Evolutionary conservation across 2,329 filamentous ascomycete species (phyloP).

Genomic region (Seiridium unicorne): DNA sequence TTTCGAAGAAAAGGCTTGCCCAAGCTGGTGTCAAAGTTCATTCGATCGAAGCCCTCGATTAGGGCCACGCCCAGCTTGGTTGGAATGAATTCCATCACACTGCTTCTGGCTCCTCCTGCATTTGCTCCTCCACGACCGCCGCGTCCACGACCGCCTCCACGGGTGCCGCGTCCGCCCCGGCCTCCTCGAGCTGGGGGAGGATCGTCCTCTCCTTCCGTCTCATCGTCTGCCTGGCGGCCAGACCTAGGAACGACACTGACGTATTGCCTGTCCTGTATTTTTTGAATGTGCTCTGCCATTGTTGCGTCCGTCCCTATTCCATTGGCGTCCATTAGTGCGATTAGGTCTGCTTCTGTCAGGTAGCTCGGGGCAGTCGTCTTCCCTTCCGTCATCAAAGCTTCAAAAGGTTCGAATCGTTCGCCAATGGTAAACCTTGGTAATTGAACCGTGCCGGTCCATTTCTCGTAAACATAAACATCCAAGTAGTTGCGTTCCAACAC

Average conservation of each 20-base stretch:
- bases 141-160: slow-evolving; percentile 46
- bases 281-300: slow-evolving; percentile 98
- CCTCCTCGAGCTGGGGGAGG: slow-evolving; percentile 35
- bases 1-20: slow-evolving; percentile 95
- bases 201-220: slow-evolving; percentile 34
- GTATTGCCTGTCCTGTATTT: slow-evolving; percentile 88
- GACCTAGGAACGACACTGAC: slow-evolving; percentile 61
- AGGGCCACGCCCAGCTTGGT: slow-evolving; percentile 88
- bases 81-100: slow-evolving; percentile 84
- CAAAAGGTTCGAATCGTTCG: slow-evolving; percentile 82
- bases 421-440: slow-evolving; percentile 77
- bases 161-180: slow-evolving; percentile 48
- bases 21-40: slow-evolving; percentile 88
- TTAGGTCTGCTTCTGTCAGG: slow-evolving; percentile 91
- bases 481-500: slow-evolving; percentile 91
- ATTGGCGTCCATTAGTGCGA: slow-evolving; percentile 96
- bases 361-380: slow-evolving; percentile 83
- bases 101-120: slow-evolving; percentile 38
- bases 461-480: slow-evolving; percentile 94
- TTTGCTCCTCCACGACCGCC: slow-evolving; percentile 38
- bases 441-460: slow-evolving; percentile 85
- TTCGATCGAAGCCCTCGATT: slow-evolving; percentile 90
- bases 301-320: slow-evolving; percentile 98
- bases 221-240: slow-evolving; percentile 31
- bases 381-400: slow-evolving; percentile 88